phyloP scores from a whole-genome alignment of 2,329 filamentous ascomycete species.

The Fusarium sp. region DNA sequence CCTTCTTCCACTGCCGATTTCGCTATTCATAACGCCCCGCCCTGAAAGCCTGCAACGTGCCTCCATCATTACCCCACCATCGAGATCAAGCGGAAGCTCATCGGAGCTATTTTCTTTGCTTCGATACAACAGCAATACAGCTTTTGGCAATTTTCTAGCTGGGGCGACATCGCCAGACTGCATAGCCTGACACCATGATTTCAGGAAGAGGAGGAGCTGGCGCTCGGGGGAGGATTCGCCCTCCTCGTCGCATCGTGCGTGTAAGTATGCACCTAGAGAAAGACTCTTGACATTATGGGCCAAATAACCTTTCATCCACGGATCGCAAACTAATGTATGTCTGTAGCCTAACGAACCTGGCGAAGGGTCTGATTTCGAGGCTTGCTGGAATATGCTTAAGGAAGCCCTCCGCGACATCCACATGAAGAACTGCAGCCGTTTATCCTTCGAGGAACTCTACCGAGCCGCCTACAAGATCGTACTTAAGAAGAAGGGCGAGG shows the following conservation, averaged over 20 bases:
- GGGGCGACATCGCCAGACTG: slow-evolving; percentile 16
- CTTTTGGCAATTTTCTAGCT: not conserved
- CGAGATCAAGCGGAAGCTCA: slow-evolving; percentile 12
- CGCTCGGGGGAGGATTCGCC: slow-evolving; percentile 58
- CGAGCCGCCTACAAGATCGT: slow-evolving; percentile 95
- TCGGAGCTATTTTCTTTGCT: slow-evolving; percentile 3
- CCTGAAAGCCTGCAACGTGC: slow-evolving; percentile 25
- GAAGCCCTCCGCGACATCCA: slow-evolving; percentile 89
- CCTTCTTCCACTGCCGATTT: slow-evolving; percentile 3
- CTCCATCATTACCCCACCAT: slow-evolving; percentile 40
- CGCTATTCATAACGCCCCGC: slow-evolving; percentile 20
- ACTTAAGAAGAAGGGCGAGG: slow-evolving; percentile 84
- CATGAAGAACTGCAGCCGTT: slow-evolving; percentile 86
- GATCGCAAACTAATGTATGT: slow-evolving; percentile 44
- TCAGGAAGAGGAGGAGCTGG: slow-evolving; percentile 62
- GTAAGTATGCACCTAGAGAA: slow-evolving; percentile 51
- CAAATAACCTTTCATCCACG: not conserved
- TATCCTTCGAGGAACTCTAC: slow-evolving; percentile 97
- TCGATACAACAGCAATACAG: not conserved
- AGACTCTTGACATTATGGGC: not conserved
- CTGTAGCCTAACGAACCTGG: slow-evolving; percentile 55
- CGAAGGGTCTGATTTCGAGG: slow-evolving; percentile 83
- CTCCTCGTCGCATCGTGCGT: slow-evolving; percentile 59
- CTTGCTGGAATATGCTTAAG: slow-evolving; percentile 82
- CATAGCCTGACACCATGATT: slow-evolving; percentile 57